Conservation (phyloP, 805 yeast genomes). For the Suhomyces sp. region DNA sequence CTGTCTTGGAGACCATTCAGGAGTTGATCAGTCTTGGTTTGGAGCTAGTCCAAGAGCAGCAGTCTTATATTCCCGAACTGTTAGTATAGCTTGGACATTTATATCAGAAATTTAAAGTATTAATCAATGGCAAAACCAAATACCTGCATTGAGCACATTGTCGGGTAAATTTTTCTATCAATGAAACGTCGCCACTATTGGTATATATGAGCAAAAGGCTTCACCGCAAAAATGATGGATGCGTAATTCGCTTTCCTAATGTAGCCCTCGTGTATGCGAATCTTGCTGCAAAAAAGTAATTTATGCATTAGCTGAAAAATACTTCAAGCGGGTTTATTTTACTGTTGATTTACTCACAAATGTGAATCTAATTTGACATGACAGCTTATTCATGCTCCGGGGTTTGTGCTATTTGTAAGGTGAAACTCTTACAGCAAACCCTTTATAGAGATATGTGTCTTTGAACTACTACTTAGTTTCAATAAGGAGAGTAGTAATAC, state of each 20-base stretch:
- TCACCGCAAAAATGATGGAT: too few relatives aligned
- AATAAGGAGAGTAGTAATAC: too few relatives aligned
- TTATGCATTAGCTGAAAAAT: background rate
- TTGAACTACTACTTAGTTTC: too few relatives aligned
- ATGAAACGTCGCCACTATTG: too few relatives aligned
- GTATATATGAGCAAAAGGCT: too few relatives aligned
- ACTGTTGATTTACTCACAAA: too few relatives aligned
- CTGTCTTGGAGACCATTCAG: conserved; percentile 29
- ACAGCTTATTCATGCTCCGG: too few relatives aligned
- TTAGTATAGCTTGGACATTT: background rate
- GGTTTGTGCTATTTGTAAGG: background rate
- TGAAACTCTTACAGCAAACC: too few relatives aligned
- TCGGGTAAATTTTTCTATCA: background rate
- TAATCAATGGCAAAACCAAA: too few relatives aligned
- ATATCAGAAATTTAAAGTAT: too few relatives aligned
- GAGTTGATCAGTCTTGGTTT: conserved; percentile 22
- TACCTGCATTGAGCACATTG: background rate
- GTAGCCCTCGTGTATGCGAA: background rate
- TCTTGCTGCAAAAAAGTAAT: background rate
- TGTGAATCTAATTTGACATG: background rate
- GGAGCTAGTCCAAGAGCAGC: conserved; percentile 3
- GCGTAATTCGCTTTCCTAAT: too few relatives aligned
- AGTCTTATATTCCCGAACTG: background rate
- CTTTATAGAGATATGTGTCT: too few relatives aligned
- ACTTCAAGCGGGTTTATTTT: background rate